These are phyloP conservation scores for Lentinus brumalis DNA, from an alignment of 768 basidiomycete species.

Conservation along the genomic window DNA sequence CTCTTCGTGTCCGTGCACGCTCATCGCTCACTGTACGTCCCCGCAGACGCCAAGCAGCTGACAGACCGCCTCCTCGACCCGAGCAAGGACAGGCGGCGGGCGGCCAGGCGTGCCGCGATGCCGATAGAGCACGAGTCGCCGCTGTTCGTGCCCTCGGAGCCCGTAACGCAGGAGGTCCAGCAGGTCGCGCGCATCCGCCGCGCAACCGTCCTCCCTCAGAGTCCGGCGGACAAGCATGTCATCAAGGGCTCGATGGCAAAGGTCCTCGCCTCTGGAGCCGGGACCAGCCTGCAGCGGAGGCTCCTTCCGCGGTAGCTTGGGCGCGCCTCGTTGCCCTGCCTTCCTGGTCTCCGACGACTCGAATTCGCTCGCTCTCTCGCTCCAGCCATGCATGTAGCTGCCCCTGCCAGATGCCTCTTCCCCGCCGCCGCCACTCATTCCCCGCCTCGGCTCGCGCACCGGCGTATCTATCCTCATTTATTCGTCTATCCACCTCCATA, in stretches of 20 bases:
- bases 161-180: slow-evolving; percentile 37
- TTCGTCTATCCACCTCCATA: neutral
- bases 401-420: neutral
- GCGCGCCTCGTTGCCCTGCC: too few species aligned
- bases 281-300: slow-evolving; percentile 13
- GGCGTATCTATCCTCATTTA: neutral
- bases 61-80: slow-evolving; percentile 15
- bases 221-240: slow-evolving; percentile 48
- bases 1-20: neutral
- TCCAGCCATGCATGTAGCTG: neutral
- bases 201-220: slow-evolving; percentile 37
- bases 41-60: slow-evolving; percentile 14
- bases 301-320: slow-evolving; percentile 3
- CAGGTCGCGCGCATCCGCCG: slow-evolving; percentile 45
- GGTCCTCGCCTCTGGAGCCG: slow-evolving; percentile 38
- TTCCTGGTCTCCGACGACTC: neutral
- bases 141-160: slow-evolving; percentile 38
- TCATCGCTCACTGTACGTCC: neutral
- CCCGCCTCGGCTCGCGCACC: neutral
- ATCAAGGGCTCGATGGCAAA: slow-evolving; percentile 59
- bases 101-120: slow-evolving; percentile 1
- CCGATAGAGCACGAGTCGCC: slow-evolving; percentile 7
- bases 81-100: slow-evolving; percentile 13
- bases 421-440: neutral
- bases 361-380: neutral